Base-by-base conservation (phyloP, 345 rosid genomes). In the Hypericum androsaemum region DNA sequence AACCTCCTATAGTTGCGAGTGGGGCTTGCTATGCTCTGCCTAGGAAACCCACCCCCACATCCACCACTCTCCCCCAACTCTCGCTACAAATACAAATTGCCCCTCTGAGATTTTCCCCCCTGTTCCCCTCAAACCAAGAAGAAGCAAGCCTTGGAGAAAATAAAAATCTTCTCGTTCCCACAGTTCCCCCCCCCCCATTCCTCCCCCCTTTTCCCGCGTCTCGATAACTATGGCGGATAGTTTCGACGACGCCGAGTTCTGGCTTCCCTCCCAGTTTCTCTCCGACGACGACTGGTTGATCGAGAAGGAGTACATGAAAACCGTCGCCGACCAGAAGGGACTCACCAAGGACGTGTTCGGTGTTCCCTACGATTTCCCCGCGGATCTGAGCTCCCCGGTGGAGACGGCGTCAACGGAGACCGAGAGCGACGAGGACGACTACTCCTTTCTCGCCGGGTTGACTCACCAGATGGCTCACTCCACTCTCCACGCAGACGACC, bases 261-360 rank as follows among this genome's bases (percentile, higher is more conserved):
- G 80, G 80, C 80, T 90, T 47, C 98, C 92, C 2, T 66, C 89
- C 0, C 68, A 78, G 79, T 84, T 90, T 57, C 81, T 87, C 2
- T 60, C 76, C 0, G 96, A 82, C 67, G 84, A 84, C 7, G 88
- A 77, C 53, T 39, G 68, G 9, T 62, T 72, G 54, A 9, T 62
- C 36, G 85, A 73, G 38, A 54, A 54, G 46, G 41, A 39, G 3
- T 22, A 22, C 32, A 22, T 22, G 32, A 22, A 22, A 22, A 22
- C 32, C 32, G 32, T 22, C 32, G 1, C 32, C 32, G n/a, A 16
- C 42, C 6, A 43, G 7, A 41, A 50, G 50, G 50, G 50, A 4
- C 4, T 22, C 7, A 37, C 36, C 3, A 10, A 49, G 8, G 59
- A 44, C 12, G 57, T 58, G 10, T 69, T 62, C 39, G 43, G 45